phyloP scores from a whole-genome alignment of 1,139 yeast species.

The Lodderomyces margitis region DNA sequence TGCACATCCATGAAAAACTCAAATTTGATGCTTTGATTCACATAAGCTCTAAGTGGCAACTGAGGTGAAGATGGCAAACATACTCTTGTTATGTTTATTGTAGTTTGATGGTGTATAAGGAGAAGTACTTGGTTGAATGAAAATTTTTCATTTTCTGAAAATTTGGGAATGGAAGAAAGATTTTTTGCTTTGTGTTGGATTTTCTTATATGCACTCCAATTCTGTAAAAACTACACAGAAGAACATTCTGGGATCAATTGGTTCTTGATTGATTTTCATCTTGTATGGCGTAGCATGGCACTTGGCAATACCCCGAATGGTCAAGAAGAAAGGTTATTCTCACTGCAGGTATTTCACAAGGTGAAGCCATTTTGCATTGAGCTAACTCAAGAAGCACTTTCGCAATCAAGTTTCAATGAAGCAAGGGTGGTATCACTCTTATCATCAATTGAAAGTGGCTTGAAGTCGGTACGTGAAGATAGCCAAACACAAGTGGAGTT shows the following conservation, averaged over 20 bases:
- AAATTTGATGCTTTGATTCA: not conserved
- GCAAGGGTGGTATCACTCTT: conserved; percentile 12
- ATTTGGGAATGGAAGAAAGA: too few species aligned
- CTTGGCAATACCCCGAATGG: not conserved
- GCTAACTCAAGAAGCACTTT: conserved; percentile 23
- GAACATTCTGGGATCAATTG: too few species aligned
- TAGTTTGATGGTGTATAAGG: not conserved
- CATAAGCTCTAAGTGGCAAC: not conserved
- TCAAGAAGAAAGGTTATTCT: conserved; percentile 17
- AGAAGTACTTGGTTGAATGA: not conserved
- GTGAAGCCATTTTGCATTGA: conserved; percentile 37
- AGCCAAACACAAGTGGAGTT: conserved; percentile 16
- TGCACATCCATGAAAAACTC: conserved; percentile 1
- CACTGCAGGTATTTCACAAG: conserved; percentile 29
- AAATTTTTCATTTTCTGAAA: conserved; percentile 1
- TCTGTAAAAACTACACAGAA: not conserved
- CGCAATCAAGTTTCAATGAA: conserved; percentile 14
- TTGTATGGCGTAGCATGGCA: not conserved
- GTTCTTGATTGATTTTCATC: too few species aligned
- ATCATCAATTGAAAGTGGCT: conserved; percentile 13
- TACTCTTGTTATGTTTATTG: not conserved
- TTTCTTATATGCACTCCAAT: not conserved
- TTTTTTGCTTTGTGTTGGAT: not conserved
- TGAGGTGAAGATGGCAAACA: not conserved
- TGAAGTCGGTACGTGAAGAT: conserved; percentile 19